Base-by-base conservation (phyloP, 768 basidiomycete genomes). In the Naganishia friedmannii region DNA sequence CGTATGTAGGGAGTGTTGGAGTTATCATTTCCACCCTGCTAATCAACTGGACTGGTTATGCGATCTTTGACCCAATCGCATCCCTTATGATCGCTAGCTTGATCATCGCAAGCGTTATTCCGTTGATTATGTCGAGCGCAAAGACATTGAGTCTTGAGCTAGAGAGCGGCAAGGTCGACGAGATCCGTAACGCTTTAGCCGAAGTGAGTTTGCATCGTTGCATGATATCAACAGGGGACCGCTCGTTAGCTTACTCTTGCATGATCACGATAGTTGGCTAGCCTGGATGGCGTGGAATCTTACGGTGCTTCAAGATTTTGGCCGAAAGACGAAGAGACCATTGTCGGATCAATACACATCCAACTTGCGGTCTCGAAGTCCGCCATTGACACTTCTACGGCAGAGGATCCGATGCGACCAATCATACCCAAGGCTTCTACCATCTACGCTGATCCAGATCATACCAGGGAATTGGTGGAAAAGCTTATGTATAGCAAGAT, bases 61-160 rank as follows among this genome's bases (percentile, higher is more conserved):
- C 95, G 15, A 93, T 93, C 23, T 99, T 97, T 79, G 96, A 99
- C 81, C 96, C 96, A 0, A 93, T 99, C 70, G 96, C 96, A 0
- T 94, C 92, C 10, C 83, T 99, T 32, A 95, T 99, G 81, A 99
- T 99, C 73, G 96, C 96, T 6, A 82, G 91, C 10, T 83, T 99
- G 73, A 99, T 99, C 75, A 92, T 92, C 26, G 94, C 92, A 6
- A 95, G 93, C 78, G 96, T 99, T 23, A 85, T 95, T 28, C 96
- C 96, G 13, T 87, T 99, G 48, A 93, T 99, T 26, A 86, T 95
- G 73, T 96, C 98, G 80, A 92, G 91, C 0, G 96, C 92, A 1
- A 88, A 87, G 74, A 87, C 98, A 12, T 85, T 99, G 53, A 87
- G 89, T 68, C 83, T 99, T 53, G 96, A 97, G 77, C 83, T 97